Evolutionary conservation across 495 filamentous ascomycete species (phyloP).

Genomic region (Clavariopsis aquatica): DNA sequence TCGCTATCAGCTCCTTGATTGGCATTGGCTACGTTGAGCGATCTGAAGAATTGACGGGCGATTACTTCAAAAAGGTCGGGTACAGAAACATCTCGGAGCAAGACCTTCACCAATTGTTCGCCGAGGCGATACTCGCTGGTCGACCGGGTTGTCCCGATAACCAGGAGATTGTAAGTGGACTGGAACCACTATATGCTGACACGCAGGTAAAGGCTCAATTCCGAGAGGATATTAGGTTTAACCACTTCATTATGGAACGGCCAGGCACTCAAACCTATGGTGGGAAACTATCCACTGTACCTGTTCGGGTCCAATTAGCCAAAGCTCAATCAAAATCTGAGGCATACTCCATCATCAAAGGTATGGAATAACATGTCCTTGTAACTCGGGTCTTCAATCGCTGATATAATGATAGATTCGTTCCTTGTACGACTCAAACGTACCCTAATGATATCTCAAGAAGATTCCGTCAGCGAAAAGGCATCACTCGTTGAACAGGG

Average conservation of each 20-base stretch:
- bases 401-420: background rate
- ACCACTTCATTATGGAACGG: no score
- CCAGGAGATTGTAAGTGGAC: background rate
- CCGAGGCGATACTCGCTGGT: background rate
- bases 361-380: no score
- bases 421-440: background rate
- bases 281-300: no score
- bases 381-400: no score
- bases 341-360: no score
- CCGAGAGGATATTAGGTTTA: background rate
- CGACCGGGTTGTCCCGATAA: background rate
- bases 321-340: no score
- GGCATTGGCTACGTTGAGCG: slow-evolving; percentile 7
- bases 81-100: background rate
- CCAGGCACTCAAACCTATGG: no score
- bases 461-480: no score
- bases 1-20: background rate
- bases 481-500: slow-evolving; percentile 40
- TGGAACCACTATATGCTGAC: background rate
- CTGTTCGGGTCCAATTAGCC: no score
- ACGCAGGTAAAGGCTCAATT: background rate
- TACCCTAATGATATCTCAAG: background rate
- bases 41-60: background rate
- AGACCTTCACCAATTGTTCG: slow-evolving; percentile 6
- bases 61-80: background rate